Evolutionary conservation across 495 filamentous ascomycete genomes (phyloP), one percentile per base, ranked within the genome.

Genomic region (Entonaema liquescens): DNA sequence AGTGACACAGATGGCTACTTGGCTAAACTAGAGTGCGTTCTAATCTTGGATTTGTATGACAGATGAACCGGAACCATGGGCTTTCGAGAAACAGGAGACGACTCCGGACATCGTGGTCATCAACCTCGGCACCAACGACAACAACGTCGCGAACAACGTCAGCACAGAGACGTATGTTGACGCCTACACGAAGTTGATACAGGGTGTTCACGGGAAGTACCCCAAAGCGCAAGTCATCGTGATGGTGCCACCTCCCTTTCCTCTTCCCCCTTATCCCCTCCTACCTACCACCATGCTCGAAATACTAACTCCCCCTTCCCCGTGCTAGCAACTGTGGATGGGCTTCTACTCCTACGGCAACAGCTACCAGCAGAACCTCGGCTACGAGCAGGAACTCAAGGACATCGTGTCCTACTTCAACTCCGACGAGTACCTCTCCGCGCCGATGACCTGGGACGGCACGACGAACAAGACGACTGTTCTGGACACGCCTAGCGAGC

Each of bases 111-210:
- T 93, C 8, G 89, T 90, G 12, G 68, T 91, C 65, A 89, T 91
- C 73, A 88, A 91, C 70, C 81, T 92, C 42, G 89, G 89, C 26
- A 90, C 88, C 17, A 92, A 92, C 68, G 90, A 92, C 75, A 83
- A 84, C 64, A 89, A 89, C 63, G 65, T 80, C 0, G 76, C 77
- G 15, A 91, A 91, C 74, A 86, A 90, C 42, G 84, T 90, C 54
- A 83, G 85, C 2, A 76, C 79, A 2, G 68, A 75, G 4, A 77
- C 82, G 0, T 91, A 88, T 77, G 83, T 87, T 42, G 77, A 85
- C 59, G 83, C 83, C 26, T 88, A 90, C 60, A 83, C 85, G 33
- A 85, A 87, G 50, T 76, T 92, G 49, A 83, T 93, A 21, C 79
- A 87, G 38, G 84, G 85, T 3, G 80, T 91, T 2, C 90, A 92